A percentile compares a stretch with the other conserved stretches of the same genome.
These are phyloP conservation scores for Austroboletus eburneus DNA, from an alignment of 768 basidiomycete genomes.

Conservation along the genomic window DNA sequence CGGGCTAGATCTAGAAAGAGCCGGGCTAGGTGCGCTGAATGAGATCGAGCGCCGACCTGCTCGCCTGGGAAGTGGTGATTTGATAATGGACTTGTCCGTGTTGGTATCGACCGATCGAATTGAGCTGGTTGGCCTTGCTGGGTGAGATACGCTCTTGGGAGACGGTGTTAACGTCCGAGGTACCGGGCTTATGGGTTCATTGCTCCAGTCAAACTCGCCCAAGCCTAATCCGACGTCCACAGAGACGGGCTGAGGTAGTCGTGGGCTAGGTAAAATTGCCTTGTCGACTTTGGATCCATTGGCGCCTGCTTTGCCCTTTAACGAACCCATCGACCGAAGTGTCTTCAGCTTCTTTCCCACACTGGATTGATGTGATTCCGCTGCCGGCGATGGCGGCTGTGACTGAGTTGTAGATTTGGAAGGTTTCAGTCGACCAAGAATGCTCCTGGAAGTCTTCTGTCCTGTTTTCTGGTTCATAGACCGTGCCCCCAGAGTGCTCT, in stretches of 20 bases:
- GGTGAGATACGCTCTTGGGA: slow-evolving; percentile 12
- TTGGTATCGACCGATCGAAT: slow-evolving; percentile 23
- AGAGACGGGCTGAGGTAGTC: slow-evolving; percentile 48
- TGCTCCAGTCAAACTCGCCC: slow-evolving; percentile 51
- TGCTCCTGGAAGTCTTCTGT: slow-evolving; percentile 64
- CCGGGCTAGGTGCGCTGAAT: slow-evolving; percentile 38
- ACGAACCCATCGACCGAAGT: slow-evolving; percentile 76
- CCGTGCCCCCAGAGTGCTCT: slow-evolving; percentile 62
- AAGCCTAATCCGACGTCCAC: slow-evolving; percentile 57
- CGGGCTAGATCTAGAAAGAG: slow-evolving; percentile 35
- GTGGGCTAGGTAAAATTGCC: slow-evolving; percentile 45
- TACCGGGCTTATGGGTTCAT: slow-evolving; percentile 14
- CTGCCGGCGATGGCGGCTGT: slow-evolving; percentile 41
- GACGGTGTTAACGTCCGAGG: slow-evolving; percentile 17
- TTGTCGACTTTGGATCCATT: slow-evolving; percentile 30
- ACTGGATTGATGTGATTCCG: slow-evolving; percentile 34
- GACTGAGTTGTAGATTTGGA: slow-evolving; percentile 40
- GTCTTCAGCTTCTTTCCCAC: slow-evolving; percentile 60
- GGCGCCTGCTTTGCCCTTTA: slow-evolving; percentile 48
- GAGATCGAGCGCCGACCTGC: slow-evolving; percentile 72
- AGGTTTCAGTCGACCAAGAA: slow-evolving; percentile 58
- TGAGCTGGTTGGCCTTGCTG: slow-evolving; percentile 12
- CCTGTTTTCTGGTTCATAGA: slow-evolving; percentile 35
- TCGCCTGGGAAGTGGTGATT: slow-evolving; percentile 39
- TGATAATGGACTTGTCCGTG: slow-evolving; percentile 35